These are phyloP conservation scores for Magnolia changhungtana DNA, from an alignment of 164 flowering plant genomes.

Conservation along the genomic window DNA sequence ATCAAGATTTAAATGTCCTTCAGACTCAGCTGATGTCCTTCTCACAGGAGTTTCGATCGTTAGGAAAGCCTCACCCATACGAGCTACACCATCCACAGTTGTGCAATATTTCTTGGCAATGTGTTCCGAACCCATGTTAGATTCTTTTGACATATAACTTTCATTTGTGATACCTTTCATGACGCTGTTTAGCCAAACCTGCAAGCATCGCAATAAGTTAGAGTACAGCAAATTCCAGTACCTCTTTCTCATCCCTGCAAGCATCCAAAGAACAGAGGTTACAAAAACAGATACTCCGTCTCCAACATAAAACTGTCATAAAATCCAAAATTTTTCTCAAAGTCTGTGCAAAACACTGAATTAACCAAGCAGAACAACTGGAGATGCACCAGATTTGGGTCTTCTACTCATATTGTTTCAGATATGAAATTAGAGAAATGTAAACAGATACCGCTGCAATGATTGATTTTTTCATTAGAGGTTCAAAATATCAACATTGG, in stretches of 20 bases:
- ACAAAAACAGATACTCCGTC: no score
- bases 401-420: no score
- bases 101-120: neutral
- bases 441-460: no score
- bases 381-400: no score
- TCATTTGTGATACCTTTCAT: conserved; percentile 1
- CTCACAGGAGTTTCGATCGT: conserved; percentile 20
- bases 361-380: no score
- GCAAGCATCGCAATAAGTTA: neutral
- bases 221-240: neutral
- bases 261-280: neutral
- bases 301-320: no score
- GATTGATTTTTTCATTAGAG: no score
- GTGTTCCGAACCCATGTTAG: neutral
- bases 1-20: conserved; percentile 14
- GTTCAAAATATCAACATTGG: no score
- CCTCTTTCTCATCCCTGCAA: conserved; percentile 1
- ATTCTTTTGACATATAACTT: neutral
- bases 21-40: conserved; percentile 11
- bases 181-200: neutral
- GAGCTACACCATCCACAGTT: neutral
- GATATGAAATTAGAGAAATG: no score
- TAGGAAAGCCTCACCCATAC: conserved; percentile 37
- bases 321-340: no score
- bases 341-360: no score